These are phyloP conservation scores for Austroboletus festivus DNA, from an alignment of 768 basidiomycete genomes.

Conservation along the genomic window DNA sequence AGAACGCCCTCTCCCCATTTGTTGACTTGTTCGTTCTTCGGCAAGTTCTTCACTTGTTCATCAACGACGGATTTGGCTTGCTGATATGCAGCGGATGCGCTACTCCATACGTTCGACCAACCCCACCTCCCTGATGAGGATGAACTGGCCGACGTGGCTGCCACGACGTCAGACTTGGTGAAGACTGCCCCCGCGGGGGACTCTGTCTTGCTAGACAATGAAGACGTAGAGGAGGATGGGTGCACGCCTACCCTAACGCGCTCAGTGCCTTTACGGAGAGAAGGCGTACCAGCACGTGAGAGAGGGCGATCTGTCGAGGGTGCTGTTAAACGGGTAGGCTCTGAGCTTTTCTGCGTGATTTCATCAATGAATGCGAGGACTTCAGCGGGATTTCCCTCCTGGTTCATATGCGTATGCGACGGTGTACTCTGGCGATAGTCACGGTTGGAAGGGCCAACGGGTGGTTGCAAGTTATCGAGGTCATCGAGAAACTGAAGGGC, in stretches of 20 bases:
- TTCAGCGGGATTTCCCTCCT: slow-evolving; percentile 70
- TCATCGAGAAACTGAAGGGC: slow-evolving; percentile 93
- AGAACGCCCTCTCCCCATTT: slow-evolving; percentile 86
- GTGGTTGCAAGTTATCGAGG: slow-evolving; percentile 74
- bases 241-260: slow-evolving; percentile 62
- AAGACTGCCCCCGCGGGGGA: slow-evolving; percentile 26
- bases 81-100: slow-evolving; percentile 80
- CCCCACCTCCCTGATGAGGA: slow-evolving; percentile 63
- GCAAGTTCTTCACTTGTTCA: slow-evolving; percentile 86
- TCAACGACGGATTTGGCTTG: slow-evolving; percentile 88
- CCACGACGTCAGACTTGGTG: slow-evolving; percentile 17
- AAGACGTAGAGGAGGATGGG: slow-evolving; percentile 40
- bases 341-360: slow-evolving; percentile 87
- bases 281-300: slow-evolving; percentile 69
- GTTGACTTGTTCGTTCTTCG: slow-evolving; percentile 81
- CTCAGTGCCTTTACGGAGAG: slow-evolving; percentile 71
- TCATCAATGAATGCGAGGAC: slow-evolving; percentile 93
- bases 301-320: slow-evolving; percentile 52
- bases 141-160: slow-evolving; percentile 10
- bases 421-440: slow-evolving; percentile 19
- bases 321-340: slow-evolving; percentile 61
- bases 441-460: slow-evolving; percentile 26
- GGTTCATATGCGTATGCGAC: slow-evolving; percentile 26
- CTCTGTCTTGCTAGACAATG: slow-evolving; percentile 36
- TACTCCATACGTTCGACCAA: slow-evolving; percentile 89